A percentile compares a stretch with the other conserved stretches of the same genome.
Conservation (phyloP, 1,139 yeast species). For the Hansenula lynferdii region DNA sequence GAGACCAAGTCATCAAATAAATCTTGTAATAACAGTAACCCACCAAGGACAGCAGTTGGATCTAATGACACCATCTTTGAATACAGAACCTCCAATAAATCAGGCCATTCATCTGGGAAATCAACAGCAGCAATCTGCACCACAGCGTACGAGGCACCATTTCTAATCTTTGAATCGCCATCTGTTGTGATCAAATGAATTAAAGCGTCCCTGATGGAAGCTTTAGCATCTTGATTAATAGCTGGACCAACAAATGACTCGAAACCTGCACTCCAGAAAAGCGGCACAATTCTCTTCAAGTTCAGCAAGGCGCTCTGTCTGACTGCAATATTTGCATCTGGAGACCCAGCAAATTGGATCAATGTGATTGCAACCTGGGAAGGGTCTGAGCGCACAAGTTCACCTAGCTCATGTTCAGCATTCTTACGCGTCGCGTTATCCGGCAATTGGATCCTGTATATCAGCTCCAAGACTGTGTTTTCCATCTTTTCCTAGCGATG, state of each 20-base stretch:
- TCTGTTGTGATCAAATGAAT: constrained; percentile 48
- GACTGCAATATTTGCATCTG: constrained; percentile 12
- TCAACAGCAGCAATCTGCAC: constrained; percentile 87
- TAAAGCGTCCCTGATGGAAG: constrained; percentile 42
- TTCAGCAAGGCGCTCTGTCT: constrained; percentile 71
- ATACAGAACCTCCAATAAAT: constrained; percentile 48
- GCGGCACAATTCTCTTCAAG: constrained; percentile 63
- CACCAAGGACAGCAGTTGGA: constrained; percentile 48
- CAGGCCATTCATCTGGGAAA: constrained; percentile 96
- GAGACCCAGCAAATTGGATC: constrained; percentile 21
- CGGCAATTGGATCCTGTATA: constrained; percentile 24
- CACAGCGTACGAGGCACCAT: constrained; percentile 67
- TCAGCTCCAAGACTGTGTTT: constrained; percentile 4
- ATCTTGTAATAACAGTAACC: constrained; percentile 67
- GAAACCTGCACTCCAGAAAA: constrained; percentile 84
- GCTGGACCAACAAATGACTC: constrained; percentile 71
- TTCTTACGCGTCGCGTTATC: constrained; percentile 26
- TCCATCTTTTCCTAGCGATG: constrained; percentile 1
- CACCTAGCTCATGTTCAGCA: constrained; percentile 28
- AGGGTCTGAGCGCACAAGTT: constrained; percentile 26
- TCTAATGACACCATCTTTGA: constrained; percentile 32
- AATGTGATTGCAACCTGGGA: constrained; percentile 24
- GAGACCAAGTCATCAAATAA: constrained; percentile 81
- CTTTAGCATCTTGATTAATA: constrained; percentile 48
- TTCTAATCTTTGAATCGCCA: constrained; percentile 56